Conservation (phyloP, 805 yeast species). For the Danielozyma ontarioensis region DNA sequence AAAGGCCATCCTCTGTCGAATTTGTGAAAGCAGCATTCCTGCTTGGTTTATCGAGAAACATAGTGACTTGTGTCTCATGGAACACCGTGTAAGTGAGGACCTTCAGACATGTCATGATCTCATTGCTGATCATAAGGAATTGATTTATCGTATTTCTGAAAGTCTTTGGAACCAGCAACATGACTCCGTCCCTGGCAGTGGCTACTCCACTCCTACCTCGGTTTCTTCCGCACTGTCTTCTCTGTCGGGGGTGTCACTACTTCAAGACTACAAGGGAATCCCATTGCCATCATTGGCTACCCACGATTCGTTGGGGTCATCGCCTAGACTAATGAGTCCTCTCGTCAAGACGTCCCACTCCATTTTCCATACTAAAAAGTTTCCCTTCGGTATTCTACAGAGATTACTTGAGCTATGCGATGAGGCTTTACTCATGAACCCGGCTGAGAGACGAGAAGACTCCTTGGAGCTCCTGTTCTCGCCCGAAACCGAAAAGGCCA, state of each 20-base stretch:
- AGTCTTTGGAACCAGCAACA: conserved; percentile 20
- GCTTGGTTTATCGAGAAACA: conserved; percentile 96
- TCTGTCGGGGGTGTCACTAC: conserved; percentile 9
- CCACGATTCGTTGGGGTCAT: conserved; percentile 3
- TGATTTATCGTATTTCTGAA: conserved; percentile 42
- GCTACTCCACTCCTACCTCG: conserved; percentile 8
- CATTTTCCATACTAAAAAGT: conserved; percentile 42
- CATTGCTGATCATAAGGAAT: conserved; percentile 61
- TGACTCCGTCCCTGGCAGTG: conserved; percentile 11
- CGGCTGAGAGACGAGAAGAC: conserved; percentile 52
- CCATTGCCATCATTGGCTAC: conserved; percentile 35
- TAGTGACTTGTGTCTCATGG: conserved; percentile 79
- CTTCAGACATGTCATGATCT: conserved; percentile 72
- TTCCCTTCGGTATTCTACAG: conserved; percentile 59
- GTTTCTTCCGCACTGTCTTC: conserved; percentile 14
- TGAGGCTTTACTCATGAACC: conserved; percentile 66
- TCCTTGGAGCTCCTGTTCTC: conserved; percentile 33
- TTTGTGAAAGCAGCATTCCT: conserved; percentile 87
- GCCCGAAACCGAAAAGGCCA: conserved; percentile 57
- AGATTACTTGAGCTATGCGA: conserved; percentile 63
- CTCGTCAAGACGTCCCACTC: conserved; percentile 25
- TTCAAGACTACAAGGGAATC: conserved; percentile 53
- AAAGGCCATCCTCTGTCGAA: conserved; percentile 76
- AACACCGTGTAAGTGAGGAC: conserved; percentile 75
- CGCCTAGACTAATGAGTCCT: conserved; percentile 16